Percentiles rank a stretch among this genome's conserved stretches.
Conservation (phyloP, 352 stramenopile genomes). For the Globisporangium apiculatum region DNA sequence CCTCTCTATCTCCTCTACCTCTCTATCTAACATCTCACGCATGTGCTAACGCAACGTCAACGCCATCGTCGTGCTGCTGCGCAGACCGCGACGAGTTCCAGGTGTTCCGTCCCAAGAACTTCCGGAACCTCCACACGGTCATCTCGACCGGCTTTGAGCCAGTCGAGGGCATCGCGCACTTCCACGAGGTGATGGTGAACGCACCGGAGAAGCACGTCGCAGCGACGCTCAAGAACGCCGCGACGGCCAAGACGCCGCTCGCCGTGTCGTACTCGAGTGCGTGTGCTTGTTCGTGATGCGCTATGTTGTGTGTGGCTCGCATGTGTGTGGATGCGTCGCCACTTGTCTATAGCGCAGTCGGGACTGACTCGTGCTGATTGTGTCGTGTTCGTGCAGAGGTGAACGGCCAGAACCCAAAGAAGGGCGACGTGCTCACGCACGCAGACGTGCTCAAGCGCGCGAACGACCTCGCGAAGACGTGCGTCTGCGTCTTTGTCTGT, state of each 20-base stretch:
- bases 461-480: slow-evolving; percentile 63
- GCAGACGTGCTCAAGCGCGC: slow-evolving; percentile 75
- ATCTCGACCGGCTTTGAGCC: slow-evolving; percentile 77
- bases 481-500: slow-evolving; percentile 7
- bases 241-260: slow-evolving; percentile 68
- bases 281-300: slow-evolving; percentile 7
- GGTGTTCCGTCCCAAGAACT: slow-evolving; percentile 75
- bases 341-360: too few relatives aligned
- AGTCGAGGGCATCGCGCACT: slow-evolving; percentile 68
- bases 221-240: slow-evolving; percentile 44
- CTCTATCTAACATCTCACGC: not conserved
- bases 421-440: slow-evolving; percentile 72
- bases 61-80: not conserved
- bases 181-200: slow-evolving; percentile 80
- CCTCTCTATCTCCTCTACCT: not conserved
- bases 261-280: slow-evolving; percentile 75
- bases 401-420: slow-evolving; percentile 71
- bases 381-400: slow-evolving; percentile 35
- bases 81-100: slow-evolving; percentile 41
- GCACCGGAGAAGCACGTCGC: slow-evolving; percentile 57
- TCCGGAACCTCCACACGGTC: slow-evolving; percentile 75
- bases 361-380: slow-evolving; percentile 6
- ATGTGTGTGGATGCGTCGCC: too few relatives aligned
- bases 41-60: not conserved
- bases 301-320: too few relatives aligned